Evolutionary conservation across 208 protist species (phyloP).

Genomic region (Crithidia sp.): DNA sequence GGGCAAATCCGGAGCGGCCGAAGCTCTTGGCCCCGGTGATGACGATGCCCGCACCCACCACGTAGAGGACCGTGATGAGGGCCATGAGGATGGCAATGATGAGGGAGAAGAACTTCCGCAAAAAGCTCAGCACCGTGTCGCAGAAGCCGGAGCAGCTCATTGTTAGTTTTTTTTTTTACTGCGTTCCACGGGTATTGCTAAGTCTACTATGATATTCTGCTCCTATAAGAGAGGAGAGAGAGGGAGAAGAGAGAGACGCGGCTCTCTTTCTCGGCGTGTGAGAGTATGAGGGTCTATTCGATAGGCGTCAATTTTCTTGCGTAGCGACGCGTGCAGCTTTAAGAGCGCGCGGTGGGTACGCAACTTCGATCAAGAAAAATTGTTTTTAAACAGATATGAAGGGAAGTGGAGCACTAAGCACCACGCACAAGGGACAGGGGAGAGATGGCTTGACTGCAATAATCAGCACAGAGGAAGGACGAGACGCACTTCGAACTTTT

Average conservation of each 20-base stretch:
- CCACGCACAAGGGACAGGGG: no score
- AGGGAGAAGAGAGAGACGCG: not conserved
- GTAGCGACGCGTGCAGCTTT: no score
- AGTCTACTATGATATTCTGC: not conserved
- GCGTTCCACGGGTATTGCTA: not conserved
- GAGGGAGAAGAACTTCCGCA: conserved; percentile 85
- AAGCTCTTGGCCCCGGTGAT: conserved; percentile 63
- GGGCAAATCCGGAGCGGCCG: conserved; percentile 60
- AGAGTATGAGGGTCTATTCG: no score
- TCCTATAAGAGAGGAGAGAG: not conserved
- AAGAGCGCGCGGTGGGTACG: no score
- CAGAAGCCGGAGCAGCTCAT: conserved; percentile 36
- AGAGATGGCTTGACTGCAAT: no score
- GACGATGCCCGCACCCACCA: conserved; percentile 57
- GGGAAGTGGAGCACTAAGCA: no score
- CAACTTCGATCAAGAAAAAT: no score
- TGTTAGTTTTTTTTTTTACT: conserved; percentile 17
- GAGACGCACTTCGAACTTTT: no score
- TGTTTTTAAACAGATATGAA: no score
- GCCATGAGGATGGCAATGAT: conserved; percentile 73
- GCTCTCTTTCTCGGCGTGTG: no score
- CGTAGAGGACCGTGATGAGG: conserved; percentile 64
- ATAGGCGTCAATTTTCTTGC: no score
- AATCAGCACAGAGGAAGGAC: no score
- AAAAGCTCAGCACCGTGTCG: conserved; percentile 47